phyloP scores from a whole-genome alignment of 352 stramenopile species.

The Pythium chondricola region DNA sequence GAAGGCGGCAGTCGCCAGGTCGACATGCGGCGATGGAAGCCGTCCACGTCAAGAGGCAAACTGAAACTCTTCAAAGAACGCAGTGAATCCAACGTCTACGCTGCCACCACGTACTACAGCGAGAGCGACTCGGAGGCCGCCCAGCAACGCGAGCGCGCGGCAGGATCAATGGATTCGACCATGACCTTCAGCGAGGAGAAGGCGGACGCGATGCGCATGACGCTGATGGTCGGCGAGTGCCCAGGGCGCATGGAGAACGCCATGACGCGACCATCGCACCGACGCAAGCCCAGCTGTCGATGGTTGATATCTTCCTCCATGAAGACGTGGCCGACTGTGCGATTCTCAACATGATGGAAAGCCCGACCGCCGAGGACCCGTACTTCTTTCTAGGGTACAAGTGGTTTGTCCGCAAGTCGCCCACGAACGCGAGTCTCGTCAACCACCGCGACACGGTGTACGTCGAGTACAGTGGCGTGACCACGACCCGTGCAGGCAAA shows the following conservation, averaged over 20 bases:
- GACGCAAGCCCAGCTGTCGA: conserved; percentile 9
- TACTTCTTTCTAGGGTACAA: conserved; percentile 23
- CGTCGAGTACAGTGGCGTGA: conserved; percentile 31
- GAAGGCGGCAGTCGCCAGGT: conserved; percentile 21
- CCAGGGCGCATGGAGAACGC: conserved; percentile 19
- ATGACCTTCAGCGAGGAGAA: conserved; percentile 8
- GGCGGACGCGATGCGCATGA: conserved; percentile 9
- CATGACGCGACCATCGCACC: conserved; percentile 9
- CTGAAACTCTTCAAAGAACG: conserved; percentile 49
- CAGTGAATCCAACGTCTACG: not conserved
- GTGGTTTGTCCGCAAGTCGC: conserved; percentile 25
- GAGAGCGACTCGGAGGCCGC: not conserved
- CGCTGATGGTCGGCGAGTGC: conserved; percentile 15
- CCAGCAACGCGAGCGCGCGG: not conserved
- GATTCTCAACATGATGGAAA: conserved; percentile 16
- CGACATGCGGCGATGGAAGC: conserved; percentile 38
- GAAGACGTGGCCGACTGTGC: conserved; percentile 21
- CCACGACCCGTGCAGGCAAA: conserved; percentile 22
- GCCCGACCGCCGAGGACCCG: conserved; percentile 11
- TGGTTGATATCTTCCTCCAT: conserved; percentile 20
- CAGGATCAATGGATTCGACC: not conserved
- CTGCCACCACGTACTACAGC: not conserved
- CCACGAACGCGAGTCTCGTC: conserved; percentile 16
- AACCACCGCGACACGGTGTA: conserved; percentile 41
- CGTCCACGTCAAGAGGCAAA: conserved; percentile 29